These are phyloP conservation scores for Fusarium sp. DNA, from an alignment of 2,329 filamentous ascomycete species.

Conservation along the genomic window DNA sequence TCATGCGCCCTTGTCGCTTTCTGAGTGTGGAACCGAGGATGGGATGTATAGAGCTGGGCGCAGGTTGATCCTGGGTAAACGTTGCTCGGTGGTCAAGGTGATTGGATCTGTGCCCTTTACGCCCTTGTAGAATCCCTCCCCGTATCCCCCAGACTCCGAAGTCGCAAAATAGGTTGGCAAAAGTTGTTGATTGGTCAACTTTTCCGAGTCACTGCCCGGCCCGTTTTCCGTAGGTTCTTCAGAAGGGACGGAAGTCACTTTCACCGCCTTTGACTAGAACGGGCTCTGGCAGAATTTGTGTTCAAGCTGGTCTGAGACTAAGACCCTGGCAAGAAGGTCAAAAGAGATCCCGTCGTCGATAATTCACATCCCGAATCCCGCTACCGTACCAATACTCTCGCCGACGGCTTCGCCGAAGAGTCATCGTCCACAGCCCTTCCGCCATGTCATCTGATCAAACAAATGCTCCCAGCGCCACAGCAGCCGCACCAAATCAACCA, in stretches of 20 bases:
- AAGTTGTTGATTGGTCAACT: not conserved
- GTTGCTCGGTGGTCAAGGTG: constrained; percentile 31
- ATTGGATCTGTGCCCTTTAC: constrained; percentile 38
- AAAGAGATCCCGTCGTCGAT: constrained; percentile 18
- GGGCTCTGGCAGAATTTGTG: constrained; percentile 29
- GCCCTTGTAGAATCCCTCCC: constrained; percentile 17
- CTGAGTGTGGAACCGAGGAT: constrained; percentile 40
- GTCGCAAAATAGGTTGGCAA: constrained; percentile 9
- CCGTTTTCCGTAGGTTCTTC: not conserved
- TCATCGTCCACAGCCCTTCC: not conserved
- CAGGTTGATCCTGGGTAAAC: constrained; percentile 36
- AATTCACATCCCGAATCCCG: constrained; percentile 11
- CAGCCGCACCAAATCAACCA: constrained; percentile 27
- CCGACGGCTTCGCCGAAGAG: not conserved
- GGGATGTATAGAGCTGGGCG: constrained; percentile 39
- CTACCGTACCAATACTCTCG: constrained; percentile 4
- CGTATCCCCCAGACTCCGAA: constrained; percentile 34
- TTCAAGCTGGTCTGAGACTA: constrained; percentile 8
- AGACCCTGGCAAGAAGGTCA: constrained; percentile 27
- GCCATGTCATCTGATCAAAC: constrained; percentile 40
- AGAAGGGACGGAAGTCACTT: not conserved
- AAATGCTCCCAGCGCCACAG: constrained; percentile 26
- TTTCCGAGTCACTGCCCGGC: not conserved
- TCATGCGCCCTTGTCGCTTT: constrained; percentile 41
- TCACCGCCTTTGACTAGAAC: constrained; percentile 39